phyloP scores from a whole-genome alignment of 805 yeast genomes.

The Metschnikowia cubensis region DNA sequence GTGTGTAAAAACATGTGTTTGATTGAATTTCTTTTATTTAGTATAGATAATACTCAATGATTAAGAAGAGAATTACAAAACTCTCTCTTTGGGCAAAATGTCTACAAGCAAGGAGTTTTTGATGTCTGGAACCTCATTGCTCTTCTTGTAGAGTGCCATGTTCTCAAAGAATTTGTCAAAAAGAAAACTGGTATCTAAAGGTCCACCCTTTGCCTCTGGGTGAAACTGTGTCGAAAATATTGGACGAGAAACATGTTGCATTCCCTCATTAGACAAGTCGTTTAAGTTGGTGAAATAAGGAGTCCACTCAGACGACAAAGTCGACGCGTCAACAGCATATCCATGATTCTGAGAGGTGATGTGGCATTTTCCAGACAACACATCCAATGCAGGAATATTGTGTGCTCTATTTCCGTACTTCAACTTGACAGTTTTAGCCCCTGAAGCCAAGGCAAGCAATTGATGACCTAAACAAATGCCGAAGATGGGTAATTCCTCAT shows the following conservation, averaged over 20 bases:
- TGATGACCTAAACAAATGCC: constrained; percentile 99
- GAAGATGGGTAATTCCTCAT: constrained; percentile 82
- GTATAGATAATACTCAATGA: not conserved
- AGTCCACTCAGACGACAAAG: constrained; percentile 72
- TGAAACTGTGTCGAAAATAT: constrained; percentile 97
- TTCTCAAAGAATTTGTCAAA: constrained; percentile 84
- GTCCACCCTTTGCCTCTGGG: constrained; percentile 99
- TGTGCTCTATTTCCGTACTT: constrained; percentile 99
- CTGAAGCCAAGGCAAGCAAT: constrained; percentile 88
- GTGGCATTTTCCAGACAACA: constrained; percentile 88
- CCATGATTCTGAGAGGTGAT: constrained; percentile 99
- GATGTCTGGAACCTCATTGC: constrained; percentile 39
- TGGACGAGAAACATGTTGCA: constrained; percentile 84
- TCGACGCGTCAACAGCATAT: constrained; percentile 84
- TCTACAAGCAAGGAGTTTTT: constrained; percentile 52
- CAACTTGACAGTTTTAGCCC: constrained; percentile 88
- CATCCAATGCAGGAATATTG: constrained; percentile 92
- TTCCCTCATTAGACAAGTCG: constrained; percentile 96
- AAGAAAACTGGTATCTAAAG: constrained; percentile 84
- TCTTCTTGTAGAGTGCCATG: constrained; percentile 50
- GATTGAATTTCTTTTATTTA: not conserved
- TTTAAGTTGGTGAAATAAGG: constrained; percentile 85
- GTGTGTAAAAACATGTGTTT: not conserved
- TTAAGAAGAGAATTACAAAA: constrained; percentile 26
- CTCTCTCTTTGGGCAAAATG: constrained; percentile 64